Conservation (phyloP, 202 grass and related monocot species). For the Elaeis oleifera region DNA sequence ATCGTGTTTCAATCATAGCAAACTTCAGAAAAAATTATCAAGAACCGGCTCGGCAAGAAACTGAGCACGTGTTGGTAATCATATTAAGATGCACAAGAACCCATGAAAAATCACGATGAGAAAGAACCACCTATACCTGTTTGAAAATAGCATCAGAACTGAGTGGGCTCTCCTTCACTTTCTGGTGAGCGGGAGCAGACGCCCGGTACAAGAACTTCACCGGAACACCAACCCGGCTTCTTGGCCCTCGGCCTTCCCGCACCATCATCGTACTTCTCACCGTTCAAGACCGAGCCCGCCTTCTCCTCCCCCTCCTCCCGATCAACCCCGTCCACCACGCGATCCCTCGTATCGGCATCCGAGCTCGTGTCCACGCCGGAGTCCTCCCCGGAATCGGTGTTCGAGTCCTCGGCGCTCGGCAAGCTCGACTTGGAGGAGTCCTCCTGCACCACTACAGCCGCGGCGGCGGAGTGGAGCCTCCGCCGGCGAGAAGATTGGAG, state of each 20-base stretch:
- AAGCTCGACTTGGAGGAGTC: background rate
- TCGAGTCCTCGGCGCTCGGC: background rate
- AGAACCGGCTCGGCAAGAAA: no score
- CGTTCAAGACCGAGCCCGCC: no score
- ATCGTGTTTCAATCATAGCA: no score
- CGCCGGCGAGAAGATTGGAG: background rate
- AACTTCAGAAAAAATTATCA: no score
- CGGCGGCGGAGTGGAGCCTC: constrained; percentile 9
- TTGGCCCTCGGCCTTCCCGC: background rate
- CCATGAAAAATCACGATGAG: background rate
- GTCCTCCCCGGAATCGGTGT: background rate
- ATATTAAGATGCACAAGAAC: background rate
- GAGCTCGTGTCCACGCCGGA: background rate
- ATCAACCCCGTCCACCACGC: constrained; percentile 1
- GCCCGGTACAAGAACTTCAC: constrained; percentile 39
- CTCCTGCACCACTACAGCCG: background rate
- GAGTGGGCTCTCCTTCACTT: constrained; percentile 79
- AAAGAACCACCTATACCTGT: constrained; percentile 33
- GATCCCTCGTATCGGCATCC: background rate
- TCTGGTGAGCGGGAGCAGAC: constrained; percentile 61
- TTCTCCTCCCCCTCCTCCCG: background rate
- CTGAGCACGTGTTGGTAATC: no score
- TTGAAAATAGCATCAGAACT: constrained; percentile 82
- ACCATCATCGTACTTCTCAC: no score
- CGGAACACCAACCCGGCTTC: background rate